These are phyloP conservation scores for Akebia trifoliata DNA, from an alignment of 164 flowering plant genomes.

Conservation along the genomic window DNA sequence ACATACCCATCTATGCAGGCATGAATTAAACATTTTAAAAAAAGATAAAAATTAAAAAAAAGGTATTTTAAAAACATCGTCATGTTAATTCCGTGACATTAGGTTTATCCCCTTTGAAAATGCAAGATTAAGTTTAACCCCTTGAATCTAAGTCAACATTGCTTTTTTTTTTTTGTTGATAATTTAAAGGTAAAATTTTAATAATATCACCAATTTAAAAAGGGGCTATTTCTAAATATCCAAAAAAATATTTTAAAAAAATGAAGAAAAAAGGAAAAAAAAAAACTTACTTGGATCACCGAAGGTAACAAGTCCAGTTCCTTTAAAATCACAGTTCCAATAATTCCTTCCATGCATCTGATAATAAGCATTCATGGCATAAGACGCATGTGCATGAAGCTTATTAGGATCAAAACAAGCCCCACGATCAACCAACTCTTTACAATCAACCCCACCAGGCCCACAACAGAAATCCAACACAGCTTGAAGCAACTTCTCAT, in stretches of 20 bases:
- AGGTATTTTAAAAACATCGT: too few relatives aligned
- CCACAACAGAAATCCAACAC: conserved; percentile 70
- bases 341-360: conserved; percentile 75
- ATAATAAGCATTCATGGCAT: conserved; percentile 66
- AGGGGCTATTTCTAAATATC: too few relatives aligned
- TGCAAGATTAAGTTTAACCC: too few relatives aligned
- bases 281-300: conserved; percentile 57
- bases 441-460: conserved; percentile 62
- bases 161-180: too few relatives aligned
- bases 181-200: too few relatives aligned
- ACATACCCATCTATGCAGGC: too few relatives aligned
- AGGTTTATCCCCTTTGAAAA: too few relatives aligned
- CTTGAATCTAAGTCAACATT: too few relatives aligned
- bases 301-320: conserved; percentile 61
- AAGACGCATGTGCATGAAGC: conserved; percentile 64
- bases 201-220: too few relatives aligned
- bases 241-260: not conserved
- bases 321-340: conserved; percentile 71
- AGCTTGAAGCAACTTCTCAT: conserved; percentile 46
- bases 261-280: not conserved
- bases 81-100: too few relatives aligned
- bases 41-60: too few relatives aligned
- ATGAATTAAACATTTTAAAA: too few relatives aligned
- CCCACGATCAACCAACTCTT: conserved; percentile 40
- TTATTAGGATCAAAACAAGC: conserved; percentile 49